Evolutionary conservation across 495 filamentous ascomycete species (phyloP).

Genomic region (Neurospora sp.): DNA sequence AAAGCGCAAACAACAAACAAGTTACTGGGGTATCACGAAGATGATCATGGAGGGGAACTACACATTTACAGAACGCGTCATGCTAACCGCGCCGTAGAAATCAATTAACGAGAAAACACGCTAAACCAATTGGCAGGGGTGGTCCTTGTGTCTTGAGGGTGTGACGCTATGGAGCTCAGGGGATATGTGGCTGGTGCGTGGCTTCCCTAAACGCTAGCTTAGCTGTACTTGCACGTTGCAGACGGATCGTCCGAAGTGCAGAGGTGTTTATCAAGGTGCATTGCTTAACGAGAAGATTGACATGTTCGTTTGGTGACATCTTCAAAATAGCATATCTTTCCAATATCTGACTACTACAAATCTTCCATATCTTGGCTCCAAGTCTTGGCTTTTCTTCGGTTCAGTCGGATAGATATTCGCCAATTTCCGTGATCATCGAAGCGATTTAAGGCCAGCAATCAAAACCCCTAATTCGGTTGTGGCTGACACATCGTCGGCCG

Average conservation of each 20-base stretch:
- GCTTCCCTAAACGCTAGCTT: not conserved
- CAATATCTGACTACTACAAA: not conserved
- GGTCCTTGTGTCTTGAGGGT: not conserved
- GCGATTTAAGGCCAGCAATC: not conserved
- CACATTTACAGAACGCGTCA: not conserved
- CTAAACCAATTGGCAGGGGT: not conserved
- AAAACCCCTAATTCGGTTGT: not conserved
- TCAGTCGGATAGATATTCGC: not conserved
- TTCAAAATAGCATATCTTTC: not conserved
- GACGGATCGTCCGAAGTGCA: not conserved
- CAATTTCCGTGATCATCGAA: not conserved
- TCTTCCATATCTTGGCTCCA: not conserved
- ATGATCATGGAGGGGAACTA: not conserved
- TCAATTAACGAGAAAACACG: slow-evolving; percentile 20
- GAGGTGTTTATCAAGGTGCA: not conserved
- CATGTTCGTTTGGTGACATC: not conserved
- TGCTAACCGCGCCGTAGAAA: slow-evolving; percentile 4
- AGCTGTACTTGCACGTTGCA: not conserved
- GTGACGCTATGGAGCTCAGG: not conserved
- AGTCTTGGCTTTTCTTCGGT: not conserved
- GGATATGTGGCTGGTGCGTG: not conserved
- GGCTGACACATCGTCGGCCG: not conserved
- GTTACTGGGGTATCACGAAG: not conserved
- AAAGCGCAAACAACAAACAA: not conserved
- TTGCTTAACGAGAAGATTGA: not conserved